These are phyloP conservation scores for Verticillium nonalfalfae DNA, from an alignment of 2,329 filamentous ascomycete genomes.

Conservation along the genomic window DNA sequence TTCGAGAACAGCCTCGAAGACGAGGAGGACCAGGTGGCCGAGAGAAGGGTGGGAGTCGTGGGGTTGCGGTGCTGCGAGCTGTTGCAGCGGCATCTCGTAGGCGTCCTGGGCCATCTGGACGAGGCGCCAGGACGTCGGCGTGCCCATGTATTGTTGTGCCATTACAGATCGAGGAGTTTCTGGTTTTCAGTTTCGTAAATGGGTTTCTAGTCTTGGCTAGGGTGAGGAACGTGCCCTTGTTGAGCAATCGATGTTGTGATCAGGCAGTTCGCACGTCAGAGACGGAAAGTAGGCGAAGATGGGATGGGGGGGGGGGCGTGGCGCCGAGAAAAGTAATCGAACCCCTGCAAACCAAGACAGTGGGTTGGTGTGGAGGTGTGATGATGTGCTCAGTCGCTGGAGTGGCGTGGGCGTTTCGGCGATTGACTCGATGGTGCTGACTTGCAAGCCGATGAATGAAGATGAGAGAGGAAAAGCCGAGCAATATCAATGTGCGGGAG, in stretches of 20 bases:
- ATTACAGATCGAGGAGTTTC: not conserved
- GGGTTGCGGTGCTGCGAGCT: constrained; percentile 26
- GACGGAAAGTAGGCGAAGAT: not conserved
- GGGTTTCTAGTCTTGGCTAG: not conserved
- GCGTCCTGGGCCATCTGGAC: constrained; percentile 27
- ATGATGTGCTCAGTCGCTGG: not conserved
- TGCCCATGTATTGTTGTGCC: constrained; percentile 24
- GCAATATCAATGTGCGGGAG: not conserved
- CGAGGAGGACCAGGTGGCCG: constrained; percentile 66
- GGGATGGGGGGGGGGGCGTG: not conserved
- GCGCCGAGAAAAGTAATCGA: not conserved
- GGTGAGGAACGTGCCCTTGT: not conserved
- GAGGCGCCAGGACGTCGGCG: constrained; percentile 40
- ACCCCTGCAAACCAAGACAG: not conserved
- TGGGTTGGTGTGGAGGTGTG: not conserved
- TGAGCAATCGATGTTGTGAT: not conserved
- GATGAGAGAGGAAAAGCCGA: not conserved
- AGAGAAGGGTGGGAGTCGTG: constrained; percentile 59
- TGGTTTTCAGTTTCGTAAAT: not conserved
- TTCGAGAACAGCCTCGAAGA: constrained; percentile 91
- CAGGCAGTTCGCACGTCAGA: no score
- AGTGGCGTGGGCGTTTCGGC: not conserved
- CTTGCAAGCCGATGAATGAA: not conserved
- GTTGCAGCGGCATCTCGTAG: constrained; percentile 34
- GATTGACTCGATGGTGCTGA: not conserved